Percentiles rank a stretch among this genome's conserved stretches.
These are phyloP conservation scores for Galium porrigens DNA, from an alignment of 305 asterid species.

Conservation along the genomic window DNA sequence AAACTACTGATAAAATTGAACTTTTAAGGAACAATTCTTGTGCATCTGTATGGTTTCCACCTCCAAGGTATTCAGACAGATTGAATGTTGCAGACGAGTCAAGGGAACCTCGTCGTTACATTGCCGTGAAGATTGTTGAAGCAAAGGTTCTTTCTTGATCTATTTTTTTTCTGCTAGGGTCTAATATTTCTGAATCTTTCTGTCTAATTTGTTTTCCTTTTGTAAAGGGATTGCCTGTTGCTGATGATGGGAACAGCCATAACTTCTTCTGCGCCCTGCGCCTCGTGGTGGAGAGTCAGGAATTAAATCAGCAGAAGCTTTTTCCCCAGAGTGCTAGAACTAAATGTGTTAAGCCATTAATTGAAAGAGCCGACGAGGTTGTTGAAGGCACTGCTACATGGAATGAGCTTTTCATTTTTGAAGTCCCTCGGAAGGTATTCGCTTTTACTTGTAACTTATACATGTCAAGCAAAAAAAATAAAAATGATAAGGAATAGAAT, in stretches of 20 bases:
- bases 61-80: slow-evolving; percentile 90
- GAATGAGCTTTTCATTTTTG: slow-evolving; percentile 95
- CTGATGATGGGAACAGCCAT: slow-evolving; percentile 94
- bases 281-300: slow-evolving; percentile 86
- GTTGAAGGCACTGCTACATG: slow-evolving; percentile 79
- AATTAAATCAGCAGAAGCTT: slow-evolving; percentile 70
- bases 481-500: not conserved
- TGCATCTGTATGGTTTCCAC: slow-evolving; percentile 67
- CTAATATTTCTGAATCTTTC: not conserved
- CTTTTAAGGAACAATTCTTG: slow-evolving; percentile 40
- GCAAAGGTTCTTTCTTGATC: slow-evolving; percentile 49
- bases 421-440: slow-evolving; percentile 82
- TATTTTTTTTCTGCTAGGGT: not conserved
- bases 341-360: slow-evolving; percentile 75
- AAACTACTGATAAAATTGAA: slow-evolving; percentile 34
- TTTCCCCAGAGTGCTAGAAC: slow-evolving; percentile 99
- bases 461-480: not conserved
- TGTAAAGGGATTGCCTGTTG: slow-evolving; percentile 73
- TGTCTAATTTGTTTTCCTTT: slow-evolving; percentile 5
- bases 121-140: slow-evolving; percentile 70
- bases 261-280: slow-evolving; percentile 89
- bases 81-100: slow-evolving; percentile 73
- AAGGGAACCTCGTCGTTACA: slow-evolving; percentile 76
- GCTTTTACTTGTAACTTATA: not conserved
- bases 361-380: slow-evolving; percentile 29